These are phyloP conservation scores for Ogataea nakhonphanomensis DNA, from an alignment of 805 yeast genomes.

Conservation along the genomic window DNA sequence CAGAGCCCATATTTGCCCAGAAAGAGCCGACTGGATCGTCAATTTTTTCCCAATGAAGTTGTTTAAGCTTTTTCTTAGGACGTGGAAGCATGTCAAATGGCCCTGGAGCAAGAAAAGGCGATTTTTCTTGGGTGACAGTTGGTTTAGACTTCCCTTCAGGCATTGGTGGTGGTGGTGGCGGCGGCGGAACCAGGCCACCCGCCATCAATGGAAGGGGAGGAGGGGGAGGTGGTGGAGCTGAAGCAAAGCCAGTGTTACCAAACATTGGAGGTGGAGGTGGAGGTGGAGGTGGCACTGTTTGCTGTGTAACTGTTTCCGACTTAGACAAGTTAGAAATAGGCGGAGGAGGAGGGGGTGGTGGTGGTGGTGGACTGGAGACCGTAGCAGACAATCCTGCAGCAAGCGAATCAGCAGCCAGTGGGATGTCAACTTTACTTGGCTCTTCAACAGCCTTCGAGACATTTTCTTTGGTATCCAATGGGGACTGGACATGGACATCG, in stretches of 20 bases:
- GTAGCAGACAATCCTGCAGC: background rate
- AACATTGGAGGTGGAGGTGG: conserved; percentile 28
- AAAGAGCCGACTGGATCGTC: conserved; percentile 82
- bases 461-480: background rate
- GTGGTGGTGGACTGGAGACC: background rate
- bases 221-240: conserved; percentile 26
- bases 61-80: conserved; percentile 79
- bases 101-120: conserved; percentile 28
- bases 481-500: background rate
- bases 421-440: background rate
- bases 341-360: conserved; percentile 36
- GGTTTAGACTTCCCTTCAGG: conserved; percentile 11
- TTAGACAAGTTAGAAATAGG: conserved; percentile 13
- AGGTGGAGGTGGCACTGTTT: conserved; percentile 30
- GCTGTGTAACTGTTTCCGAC: conserved; percentile 13
- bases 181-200: conserved; percentile 23
- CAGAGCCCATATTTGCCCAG: conserved; percentile 70
- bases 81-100: conserved; percentile 55
- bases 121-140: conserved; percentile 12
- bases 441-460: background rate
- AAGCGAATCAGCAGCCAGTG: background rate
- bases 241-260: background rate
- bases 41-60: conserved; percentile 94
- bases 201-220: conserved; percentile 22
- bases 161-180: conserved; percentile 36